phyloP scores from a whole-genome alignment of 176 grass and related monocot genomes.

The Pontederia paniculata region DNA sequence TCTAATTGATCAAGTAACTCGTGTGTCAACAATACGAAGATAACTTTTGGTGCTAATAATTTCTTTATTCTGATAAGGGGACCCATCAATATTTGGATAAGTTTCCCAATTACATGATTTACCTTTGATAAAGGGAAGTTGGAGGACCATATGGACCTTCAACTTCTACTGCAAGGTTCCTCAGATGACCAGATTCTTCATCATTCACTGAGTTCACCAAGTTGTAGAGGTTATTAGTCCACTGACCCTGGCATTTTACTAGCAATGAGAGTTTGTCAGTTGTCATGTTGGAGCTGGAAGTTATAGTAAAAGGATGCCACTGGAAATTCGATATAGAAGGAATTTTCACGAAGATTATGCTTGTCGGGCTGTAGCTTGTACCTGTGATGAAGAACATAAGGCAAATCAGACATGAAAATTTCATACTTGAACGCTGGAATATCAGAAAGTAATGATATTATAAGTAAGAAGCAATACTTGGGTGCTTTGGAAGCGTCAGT shows the following conservation, averaged over 20 bases:
- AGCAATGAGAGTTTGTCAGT: conserved; percentile 20
- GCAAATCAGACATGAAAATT: background rate
- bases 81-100: background rate
- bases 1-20: too few species aligned
- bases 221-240: conserved; percentile 27
- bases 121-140: conserved; percentile 22
- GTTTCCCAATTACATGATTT: background rate
- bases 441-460: background rate
- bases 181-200: conserved; percentile 2
- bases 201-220: conserved; percentile 13
- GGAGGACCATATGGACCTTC: conserved; percentile 32
- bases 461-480: conserved; percentile 10
- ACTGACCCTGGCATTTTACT: conserved; percentile 34
- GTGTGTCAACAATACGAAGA: too few species aligned
- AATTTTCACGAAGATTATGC: conserved; percentile 35
- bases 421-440: too few species aligned
- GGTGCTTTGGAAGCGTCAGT: conserved; percentile 34
- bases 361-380: conserved; percentile 33
- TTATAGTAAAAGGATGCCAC: conserved; percentile 46
- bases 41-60: too few species aligned
- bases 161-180: conserved; percentile 11
- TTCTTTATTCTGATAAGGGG: background rate
- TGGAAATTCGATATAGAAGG: conserved; percentile 32
- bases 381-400: background rate
- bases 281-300: conserved; percentile 26